Conservation (phyloP, 176 grass and related monocot species). For the Elymus sibiricus region DNA sequence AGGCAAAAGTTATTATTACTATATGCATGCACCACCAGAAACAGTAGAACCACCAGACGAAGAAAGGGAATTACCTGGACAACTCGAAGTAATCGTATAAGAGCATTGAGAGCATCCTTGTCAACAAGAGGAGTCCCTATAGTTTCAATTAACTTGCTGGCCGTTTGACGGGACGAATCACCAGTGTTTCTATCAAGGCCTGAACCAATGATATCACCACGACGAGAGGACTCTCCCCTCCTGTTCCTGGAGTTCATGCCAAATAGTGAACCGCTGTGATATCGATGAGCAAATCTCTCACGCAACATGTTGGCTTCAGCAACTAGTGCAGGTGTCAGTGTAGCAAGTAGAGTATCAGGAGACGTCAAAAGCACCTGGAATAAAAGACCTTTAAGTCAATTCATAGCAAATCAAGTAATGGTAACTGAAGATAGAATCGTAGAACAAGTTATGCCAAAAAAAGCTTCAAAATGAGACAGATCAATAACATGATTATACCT, state of each 20-base stretch:
- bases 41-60: background rate
- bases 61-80: slow-evolving; percentile 73
- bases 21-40: background rate
- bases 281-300: slow-evolving; percentile 96
- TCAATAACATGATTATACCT: slow-evolving; percentile 50
- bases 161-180: slow-evolving; percentile 57
- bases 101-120: slow-evolving; percentile 72
- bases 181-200: slow-evolving; percentile 55
- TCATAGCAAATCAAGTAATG: background rate
- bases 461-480: background rate
- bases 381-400: background rate
- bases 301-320: slow-evolving; percentile 97
- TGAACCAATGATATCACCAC: slow-evolving; percentile 50
- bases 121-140: slow-evolving; percentile 88
- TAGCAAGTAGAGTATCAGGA: slow-evolving; percentile 93
- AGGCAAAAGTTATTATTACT: background rate
- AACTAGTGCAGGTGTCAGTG: slow-evolving; percentile 89
- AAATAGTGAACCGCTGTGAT: slow-evolving; percentile 72
- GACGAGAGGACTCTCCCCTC: slow-evolving; percentile 84
- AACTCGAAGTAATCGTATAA: slow-evolving; percentile 84
- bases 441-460: background rate
- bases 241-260: slow-evolving; percentile 82
- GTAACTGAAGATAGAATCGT: slow-evolving; percentile 22
- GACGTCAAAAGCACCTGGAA: slow-evolving; percentile 95
- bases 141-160: slow-evolving; percentile 78